phyloP scores from a whole-genome alignment of 306 rosid species.

The Cercis canadensis region DNA sequence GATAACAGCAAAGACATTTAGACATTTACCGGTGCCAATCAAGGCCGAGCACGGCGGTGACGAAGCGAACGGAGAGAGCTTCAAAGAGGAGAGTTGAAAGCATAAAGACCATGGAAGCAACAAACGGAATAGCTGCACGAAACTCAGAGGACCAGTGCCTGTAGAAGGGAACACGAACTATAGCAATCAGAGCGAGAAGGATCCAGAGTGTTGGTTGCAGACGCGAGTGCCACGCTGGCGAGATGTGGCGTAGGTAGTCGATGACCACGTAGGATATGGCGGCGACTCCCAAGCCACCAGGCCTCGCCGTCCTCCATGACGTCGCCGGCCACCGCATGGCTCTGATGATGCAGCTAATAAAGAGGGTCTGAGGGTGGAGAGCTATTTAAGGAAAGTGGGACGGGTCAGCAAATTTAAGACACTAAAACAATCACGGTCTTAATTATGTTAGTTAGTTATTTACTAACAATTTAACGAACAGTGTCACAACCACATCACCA shows the following conservation, averaged over 20 bases:
- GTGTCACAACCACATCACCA: too few relatives aligned
- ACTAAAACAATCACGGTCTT: too few relatives aligned
- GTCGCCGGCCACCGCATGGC: constrained; percentile 65
- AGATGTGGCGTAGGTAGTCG: constrained; percentile 86
- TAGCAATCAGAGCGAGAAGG: constrained; percentile 66
- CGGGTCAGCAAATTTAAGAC: too few relatives aligned
- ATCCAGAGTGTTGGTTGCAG: constrained; percentile 77
- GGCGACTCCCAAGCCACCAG: constrained; percentile 77
- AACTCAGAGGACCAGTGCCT: constrained; percentile 85
- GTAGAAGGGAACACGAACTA: constrained; percentile 74
- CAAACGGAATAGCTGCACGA: constrained; percentile 71
- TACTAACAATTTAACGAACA: too few relatives aligned
- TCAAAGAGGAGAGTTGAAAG: constrained; percentile 77
- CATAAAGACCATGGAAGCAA: constrained; percentile 85
- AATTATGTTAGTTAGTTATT: too few relatives aligned
- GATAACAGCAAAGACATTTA: neutral
- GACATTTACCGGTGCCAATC: constrained; percentile 82
- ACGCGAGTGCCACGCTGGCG: constrained; percentile 78
- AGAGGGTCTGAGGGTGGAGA: neutral
- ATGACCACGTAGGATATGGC: constrained; percentile 79
- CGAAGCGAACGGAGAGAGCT: constrained; percentile 80
- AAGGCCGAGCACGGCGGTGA: constrained; percentile 96
- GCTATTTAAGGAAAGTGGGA: neutral
- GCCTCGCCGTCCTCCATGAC: constrained; percentile 26
- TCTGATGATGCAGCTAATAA: neutral